Conservation (phyloP, 345 rosid species). For the Microthlaspi erraticum region DNA sequence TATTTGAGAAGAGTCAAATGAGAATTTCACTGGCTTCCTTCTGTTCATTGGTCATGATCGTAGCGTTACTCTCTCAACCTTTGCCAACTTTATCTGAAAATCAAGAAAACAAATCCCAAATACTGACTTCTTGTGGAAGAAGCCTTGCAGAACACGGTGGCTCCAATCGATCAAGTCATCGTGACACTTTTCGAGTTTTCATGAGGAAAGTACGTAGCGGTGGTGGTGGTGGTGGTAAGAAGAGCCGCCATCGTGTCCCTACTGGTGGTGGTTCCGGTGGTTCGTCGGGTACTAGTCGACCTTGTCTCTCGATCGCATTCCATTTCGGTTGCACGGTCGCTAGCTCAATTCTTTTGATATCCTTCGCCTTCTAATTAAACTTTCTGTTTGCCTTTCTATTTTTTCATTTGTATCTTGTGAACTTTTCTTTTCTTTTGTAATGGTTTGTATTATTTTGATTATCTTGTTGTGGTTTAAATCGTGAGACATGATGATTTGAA, state of each 20-base stretch:
- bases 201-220: conserved; percentile 19
- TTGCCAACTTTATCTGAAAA: conserved; percentile 7
- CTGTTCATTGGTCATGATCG: conserved; percentile 3
- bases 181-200: conserved; percentile 23
- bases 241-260: conserved; percentile 14
- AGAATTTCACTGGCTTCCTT: conserved; percentile 9
- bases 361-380: not conserved
- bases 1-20: conserved; percentile 7
- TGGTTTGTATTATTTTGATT: conserved; percentile 8
- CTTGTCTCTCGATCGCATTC: conserved; percentile 23
- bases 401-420: not conserved
- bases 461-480: not conserved
- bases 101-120: conserved; percentile 1
- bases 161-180: not conserved
- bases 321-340: conserved; percentile 5
- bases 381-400: not conserved
- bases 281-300: conserved; percentile 23
- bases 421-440: not conserved
- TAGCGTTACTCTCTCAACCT: conserved; percentile 15
- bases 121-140: conserved; percentile 3
- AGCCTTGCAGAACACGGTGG: conserved; percentile 20
- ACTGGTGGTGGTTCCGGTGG: conserved; percentile 21
- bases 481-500: not conserved
- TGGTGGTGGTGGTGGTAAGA: conserved; percentile 7
- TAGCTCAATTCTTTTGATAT: conserved; percentile 17